Evolutionary conservation across 306 rosid species (phyloP), one percentile per base, ranked within the genome.

Genomic region (Begonia peltatifolia): DNA sequence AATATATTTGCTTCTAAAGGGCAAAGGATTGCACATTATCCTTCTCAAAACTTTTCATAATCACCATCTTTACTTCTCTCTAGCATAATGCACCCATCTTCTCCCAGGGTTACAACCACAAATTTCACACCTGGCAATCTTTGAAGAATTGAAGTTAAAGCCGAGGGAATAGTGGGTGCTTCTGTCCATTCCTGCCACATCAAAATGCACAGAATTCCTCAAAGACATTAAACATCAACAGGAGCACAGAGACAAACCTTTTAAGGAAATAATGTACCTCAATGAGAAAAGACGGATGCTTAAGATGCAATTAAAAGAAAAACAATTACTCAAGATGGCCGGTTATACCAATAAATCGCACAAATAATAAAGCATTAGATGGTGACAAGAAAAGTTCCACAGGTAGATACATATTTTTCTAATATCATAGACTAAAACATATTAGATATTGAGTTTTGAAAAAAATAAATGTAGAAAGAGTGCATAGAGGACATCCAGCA

Each of bases 21-120:
- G 6, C 4, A 25, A 25, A 25, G 6, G 35, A 3, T 25, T 25
- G 35, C 35, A 25, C 35, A 25, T 25, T 25, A 25, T 25, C 35
- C 6, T 25, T 25, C 35, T 42, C 16, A 47, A 63, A 15, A 50
- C 59, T 41, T 25, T 8, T 6, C 10, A 56, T 43, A 64, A 58
- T 71, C 61, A 80, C 95, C 92, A 3, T 53, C 52, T 57, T 41
- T 50, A 58, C 70, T 71, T 86, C 84, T 83, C 74, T 90, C 95
- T 42, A 90, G 79, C 95, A 90, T 90, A 63, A 86, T 61, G 75
- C 99, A 90, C 47, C 99, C 99, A 54, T 78, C 83, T 80, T 79
- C 86, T 44, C 99, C 99, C 78, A 83, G 65, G 55, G 99, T 90
- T 64, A 86, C 99, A 53, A 80, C 79, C 65, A 71, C 92, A 67